Conservation (phyloP, 768 basidiomycete genomes). For the Leccinum subgranulosum region DNA sequence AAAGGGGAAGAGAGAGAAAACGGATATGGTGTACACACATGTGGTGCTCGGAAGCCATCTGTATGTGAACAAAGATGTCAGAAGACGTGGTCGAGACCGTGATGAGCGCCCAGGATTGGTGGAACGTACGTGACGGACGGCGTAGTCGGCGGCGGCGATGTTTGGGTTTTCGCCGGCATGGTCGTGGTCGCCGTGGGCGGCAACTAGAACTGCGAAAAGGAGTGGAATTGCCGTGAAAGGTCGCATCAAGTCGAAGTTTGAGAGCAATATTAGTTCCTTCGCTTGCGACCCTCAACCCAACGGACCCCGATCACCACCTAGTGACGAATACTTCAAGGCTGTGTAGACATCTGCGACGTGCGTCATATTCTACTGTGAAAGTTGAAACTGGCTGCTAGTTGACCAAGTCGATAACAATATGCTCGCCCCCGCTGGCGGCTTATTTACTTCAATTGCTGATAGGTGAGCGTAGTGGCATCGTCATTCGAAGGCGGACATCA, state of each 20-base stretch:
- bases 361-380: background rate
- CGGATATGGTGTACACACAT: conserved; percentile 46
- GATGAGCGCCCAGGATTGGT: conserved; percentile 3
- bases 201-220: conserved; percentile 31
- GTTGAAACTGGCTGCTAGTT: too few relatives aligned
- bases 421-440: too few relatives aligned
- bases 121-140: conserved; percentile 83
- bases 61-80: conserved; percentile 16
- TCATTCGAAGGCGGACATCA: too few relatives aligned
- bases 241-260: conserved; percentile 40
- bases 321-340: background rate
- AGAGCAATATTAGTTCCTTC: background rate
- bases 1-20: background rate
- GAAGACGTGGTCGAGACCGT: conserved; percentile 3
- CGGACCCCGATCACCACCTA: conserved; percentile 24
- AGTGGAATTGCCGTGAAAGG: conserved; percentile 42
- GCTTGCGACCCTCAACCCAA: background rate
- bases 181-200: conserved; percentile 64
- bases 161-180: conserved; percentile 59
- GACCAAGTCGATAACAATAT: too few relatives aligned
- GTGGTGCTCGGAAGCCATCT: conserved; percentile 92
- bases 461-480: too few relatives aligned
- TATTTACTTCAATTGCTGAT: too few relatives aligned
- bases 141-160: conserved; percentile 54
- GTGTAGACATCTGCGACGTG: too few relatives aligned